These are phyloP conservation scores for Erodium maritimum DNA, from an alignment of 345 rosid species.

Conservation along the genomic window DNA sequence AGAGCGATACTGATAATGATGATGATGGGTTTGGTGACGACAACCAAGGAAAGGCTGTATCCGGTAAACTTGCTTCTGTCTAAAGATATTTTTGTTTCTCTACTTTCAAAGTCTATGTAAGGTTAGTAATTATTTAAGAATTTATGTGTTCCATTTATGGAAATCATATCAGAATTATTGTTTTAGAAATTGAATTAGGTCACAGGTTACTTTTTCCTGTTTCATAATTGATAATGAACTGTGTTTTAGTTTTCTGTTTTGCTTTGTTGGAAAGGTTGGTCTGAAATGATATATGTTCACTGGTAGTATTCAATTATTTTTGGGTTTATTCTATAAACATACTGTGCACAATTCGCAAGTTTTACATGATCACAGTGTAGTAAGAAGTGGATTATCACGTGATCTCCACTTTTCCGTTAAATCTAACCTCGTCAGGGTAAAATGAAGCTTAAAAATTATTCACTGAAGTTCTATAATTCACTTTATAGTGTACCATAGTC, in stretches of 20 bases:
- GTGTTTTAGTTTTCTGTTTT: neutral
- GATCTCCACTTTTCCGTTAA: too few species aligned
- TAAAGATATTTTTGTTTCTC: conserved; percentile 15
- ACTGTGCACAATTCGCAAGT: too few species aligned
- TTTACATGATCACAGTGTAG: too few species aligned
- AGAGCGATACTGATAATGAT: conserved; percentile 16
- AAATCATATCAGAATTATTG: neutral
- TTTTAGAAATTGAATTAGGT: neutral
- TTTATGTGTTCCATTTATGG: neutral
- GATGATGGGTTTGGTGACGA: conserved; percentile 29
- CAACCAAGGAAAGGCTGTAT: conserved; percentile 25
- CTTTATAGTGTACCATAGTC: too few species aligned
- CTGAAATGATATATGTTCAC: too few species aligned
- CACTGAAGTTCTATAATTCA: too few species aligned
- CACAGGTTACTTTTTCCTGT: neutral
- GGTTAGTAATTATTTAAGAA: neutral
- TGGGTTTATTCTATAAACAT: too few species aligned
- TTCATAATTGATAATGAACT: neutral
- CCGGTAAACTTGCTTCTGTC: conserved; percentile 34
- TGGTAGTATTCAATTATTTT: too few species aligned
- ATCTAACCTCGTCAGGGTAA: too few species aligned
- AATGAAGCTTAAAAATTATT: too few species aligned
- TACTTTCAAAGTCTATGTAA: too few species aligned
- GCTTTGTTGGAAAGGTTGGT: neutral
- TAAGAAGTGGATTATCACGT: too few species aligned